Conservation (phyloP, 768 basidiomycete species). For the Austroboletus eburneus region DNA sequence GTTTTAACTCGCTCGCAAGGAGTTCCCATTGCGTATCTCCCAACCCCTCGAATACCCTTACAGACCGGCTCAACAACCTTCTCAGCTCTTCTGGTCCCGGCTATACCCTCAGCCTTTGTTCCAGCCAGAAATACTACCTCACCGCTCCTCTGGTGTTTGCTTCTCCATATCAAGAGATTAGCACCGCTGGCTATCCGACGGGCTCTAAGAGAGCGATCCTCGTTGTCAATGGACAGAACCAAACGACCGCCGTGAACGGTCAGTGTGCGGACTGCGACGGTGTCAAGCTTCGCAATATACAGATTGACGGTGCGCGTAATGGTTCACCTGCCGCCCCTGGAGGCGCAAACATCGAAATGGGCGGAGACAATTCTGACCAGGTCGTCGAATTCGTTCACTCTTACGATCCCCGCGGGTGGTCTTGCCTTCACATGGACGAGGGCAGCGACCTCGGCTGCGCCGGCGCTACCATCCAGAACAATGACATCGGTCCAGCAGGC, state of each 20-base stretch:
- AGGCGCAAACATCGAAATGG: conserved; percentile 83
- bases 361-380: conserved; percentile 68
- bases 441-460: conserved; percentile 64
- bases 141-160: conserved; percentile 64
- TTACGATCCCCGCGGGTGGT: conserved; percentile 77
- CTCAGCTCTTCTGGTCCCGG: conserved; percentile 64
- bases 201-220: conserved; percentile 65
- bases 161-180: conserved; percentile 73
- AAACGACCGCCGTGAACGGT: conserved; percentile 71
- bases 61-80: conserved; percentile 60
- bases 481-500: conserved; percentile 80
- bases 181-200: conserved; percentile 71
- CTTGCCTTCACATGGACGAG: conserved; percentile 74
- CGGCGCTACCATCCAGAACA: conserved; percentile 66
- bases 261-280: conserved; percentile 56
- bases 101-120: conserved; percentile 66
- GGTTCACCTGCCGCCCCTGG: conserved; percentile 46
- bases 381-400: conserved; percentile 74
- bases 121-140: conserved; percentile 55
- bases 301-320: conserved; percentile 75
- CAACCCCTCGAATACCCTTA: conserved; percentile 56
- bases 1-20: no score
- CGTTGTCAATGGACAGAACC: conserved; percentile 62
- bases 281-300: conserved; percentile 55
- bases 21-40: conserved; percentile 36